Conservation (phyloP, 164 flowering plant species). For the Umbilicus rupestris region DNA sequence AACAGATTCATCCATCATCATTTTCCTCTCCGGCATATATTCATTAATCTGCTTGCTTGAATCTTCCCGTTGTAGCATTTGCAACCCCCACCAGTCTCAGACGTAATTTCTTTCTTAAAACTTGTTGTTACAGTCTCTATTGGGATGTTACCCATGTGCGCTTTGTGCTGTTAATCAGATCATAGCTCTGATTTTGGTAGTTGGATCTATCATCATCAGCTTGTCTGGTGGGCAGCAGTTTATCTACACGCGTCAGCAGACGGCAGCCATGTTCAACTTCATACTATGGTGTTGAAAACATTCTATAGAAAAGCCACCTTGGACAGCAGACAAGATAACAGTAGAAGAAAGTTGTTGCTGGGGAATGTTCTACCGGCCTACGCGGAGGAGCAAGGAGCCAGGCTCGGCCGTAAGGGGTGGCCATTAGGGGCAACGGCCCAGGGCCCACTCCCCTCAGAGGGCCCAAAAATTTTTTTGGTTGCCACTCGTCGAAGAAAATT, state of each 20-base stretch:
- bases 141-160: not conserved
- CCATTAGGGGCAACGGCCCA: no score
- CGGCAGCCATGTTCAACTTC: conserved; percentile 23
- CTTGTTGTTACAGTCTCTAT: not conserved
- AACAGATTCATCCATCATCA: not conserved
- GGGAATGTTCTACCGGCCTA: conserved; percentile 60
- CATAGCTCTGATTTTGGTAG: not conserved
- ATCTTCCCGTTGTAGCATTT: not conserved
- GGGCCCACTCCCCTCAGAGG: no score
- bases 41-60: not conserved
- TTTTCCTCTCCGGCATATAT: no score
- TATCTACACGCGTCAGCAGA: conserved; percentile 33
- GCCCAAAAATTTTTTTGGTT: no score
- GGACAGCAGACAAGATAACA: conserved; percentile 38
- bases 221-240: conserved; percentile 51
- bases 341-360: conserved; percentile 72
- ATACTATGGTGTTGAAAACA: conserved; percentile 16
- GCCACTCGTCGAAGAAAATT: no score
- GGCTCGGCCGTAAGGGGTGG: no score
- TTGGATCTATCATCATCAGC: conserved; percentile 36
- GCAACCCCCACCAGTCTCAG: not conserved
- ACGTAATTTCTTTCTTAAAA: not conserved
- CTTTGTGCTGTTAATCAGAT: not conserved
- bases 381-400: conserved; percentile 91
- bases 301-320: conserved; percentile 41